phyloP scores from a whole-genome alignment of 1,284 basidiomycete genomes.

The Austroboletus novae-zelandiae region DNA sequence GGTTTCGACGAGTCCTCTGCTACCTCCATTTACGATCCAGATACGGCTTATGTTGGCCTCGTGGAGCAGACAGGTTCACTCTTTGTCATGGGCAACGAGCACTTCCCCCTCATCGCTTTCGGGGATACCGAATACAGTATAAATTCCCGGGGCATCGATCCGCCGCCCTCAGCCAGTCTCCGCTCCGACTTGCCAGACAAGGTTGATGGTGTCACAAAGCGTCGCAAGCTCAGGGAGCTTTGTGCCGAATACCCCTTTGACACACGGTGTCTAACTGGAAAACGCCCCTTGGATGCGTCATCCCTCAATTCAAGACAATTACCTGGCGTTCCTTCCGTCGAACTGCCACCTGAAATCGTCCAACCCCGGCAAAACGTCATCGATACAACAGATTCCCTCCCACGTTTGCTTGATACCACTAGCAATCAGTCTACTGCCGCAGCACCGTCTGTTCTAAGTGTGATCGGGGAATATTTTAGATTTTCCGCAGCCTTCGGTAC shows the following conservation, averaged over 20 bases:
- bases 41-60: conserved; percentile 71
- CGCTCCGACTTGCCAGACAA: conserved; percentile 36
- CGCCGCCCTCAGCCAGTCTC: conserved; percentile 31
- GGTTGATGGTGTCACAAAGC: conserved; percentile 45
- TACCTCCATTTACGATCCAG: conserved; percentile 44
- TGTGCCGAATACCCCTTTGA: conserved; percentile 42
- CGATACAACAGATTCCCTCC: conserved; percentile 9
- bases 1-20: conserved; percentile 38
- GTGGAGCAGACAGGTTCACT: conserved; percentile 69
- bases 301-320: conserved; percentile 33
- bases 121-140: conserved; percentile 41
- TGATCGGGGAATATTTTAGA: conserved; percentile 12
- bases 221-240: conserved; percentile 38
- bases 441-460: conserved; percentile 12
- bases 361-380: conserved; percentile 3
- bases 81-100: conserved; percentile 73
- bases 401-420: conserved; percentile 15
- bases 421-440: conserved; percentile 11
- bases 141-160: conserved; percentile 35
- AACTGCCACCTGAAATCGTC: conserved; percentile 20
- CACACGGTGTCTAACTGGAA: conserved; percentile 59
- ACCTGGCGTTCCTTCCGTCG: conserved; percentile 32
- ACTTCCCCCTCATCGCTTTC: conserved; percentile 75
- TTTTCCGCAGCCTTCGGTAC: conserved; percentile 18
- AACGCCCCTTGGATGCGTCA: conserved; percentile 46